phyloP scores from a whole-genome alignment of 306 rosid species.

The Herpetospermum pedunculosum region DNA sequence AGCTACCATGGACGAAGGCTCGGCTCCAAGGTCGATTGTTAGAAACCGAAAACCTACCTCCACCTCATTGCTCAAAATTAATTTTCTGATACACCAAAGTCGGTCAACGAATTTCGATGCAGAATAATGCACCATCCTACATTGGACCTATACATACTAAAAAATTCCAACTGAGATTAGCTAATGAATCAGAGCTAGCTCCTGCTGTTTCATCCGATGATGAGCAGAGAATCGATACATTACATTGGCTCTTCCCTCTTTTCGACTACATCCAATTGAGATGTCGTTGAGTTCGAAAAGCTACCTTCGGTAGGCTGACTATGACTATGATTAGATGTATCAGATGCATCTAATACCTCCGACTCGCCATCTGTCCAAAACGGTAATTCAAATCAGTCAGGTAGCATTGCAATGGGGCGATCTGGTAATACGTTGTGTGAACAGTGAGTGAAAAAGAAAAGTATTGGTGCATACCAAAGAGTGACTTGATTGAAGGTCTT shows the following conservation, averaged over 20 bases:
- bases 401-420: not conserved
- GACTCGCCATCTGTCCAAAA: conserved; percentile 39
- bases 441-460: not conserved
- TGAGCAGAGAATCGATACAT: conserved; percentile 12
- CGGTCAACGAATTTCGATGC: not conserved
- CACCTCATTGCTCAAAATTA: not conserved
- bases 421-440: not conserved
- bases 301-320: conserved; percentile 48
- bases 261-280: conserved; percentile 35
- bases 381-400: conserved; percentile 20
- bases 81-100: not conserved
- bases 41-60: not conserved
- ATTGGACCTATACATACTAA: not conserved
- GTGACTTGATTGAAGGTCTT: conserved; percentile 76
- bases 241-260: conserved; percentile 27
- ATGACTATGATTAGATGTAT: conserved; percentile 20
- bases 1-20: not conserved
- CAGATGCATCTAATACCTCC: conserved; percentile 38
- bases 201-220: conserved; percentile 17
- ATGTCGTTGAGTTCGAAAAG: conserved; percentile 63
- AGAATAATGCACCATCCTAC: not conserved
- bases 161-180: conserved; percentile 6
- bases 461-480: conserved; percentile 53
- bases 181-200: conserved; percentile 22
- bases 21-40: not conserved